Evolutionary conservation across 768 basidiomycete species (phyloP).

Genomic region (Tylopilus subfusipes): DNA sequence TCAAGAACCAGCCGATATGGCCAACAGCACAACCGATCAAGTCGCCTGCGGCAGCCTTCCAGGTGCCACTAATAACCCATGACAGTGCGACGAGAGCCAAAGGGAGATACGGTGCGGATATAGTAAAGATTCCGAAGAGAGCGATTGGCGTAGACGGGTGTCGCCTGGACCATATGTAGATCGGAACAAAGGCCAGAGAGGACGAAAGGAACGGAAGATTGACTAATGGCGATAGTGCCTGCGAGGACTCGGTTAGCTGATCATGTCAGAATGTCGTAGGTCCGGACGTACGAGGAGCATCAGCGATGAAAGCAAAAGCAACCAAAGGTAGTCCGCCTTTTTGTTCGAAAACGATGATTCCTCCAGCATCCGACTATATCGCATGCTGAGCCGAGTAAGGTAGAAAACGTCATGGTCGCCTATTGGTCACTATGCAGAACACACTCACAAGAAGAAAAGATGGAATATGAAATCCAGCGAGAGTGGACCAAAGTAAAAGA

Average conservation of each 20-base stretch:
- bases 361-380: slow-evolving; percentile 95
- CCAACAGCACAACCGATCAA: slow-evolving; percentile 85
- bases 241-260: slow-evolving; percentile 6
- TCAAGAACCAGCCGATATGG: slow-evolving; percentile 79
- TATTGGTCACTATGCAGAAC: not conserved
- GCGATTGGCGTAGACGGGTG: slow-evolving; percentile 96
- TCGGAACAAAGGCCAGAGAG: slow-evolving; percentile 89
- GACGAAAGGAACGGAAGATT: slow-evolving; percentile 93
- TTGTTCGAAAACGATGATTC: slow-evolving; percentile 92
- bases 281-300: slow-evolving; percentile 72
- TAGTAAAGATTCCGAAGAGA: slow-evolving; percentile 90
- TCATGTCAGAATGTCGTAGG: not conserved
- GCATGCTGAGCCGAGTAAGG: slow-evolving; percentile 60
- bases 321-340: slow-evolving; percentile 94
- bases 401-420: not conserved
- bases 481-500: slow-evolving; percentile 94
- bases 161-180: slow-evolving; percentile 94
- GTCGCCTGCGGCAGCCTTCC: slow-evolving; percentile 79
- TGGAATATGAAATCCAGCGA: slow-evolving; percentile 95
- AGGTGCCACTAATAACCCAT: slow-evolving; percentile 78
- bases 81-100: slow-evolving; percentile 86
- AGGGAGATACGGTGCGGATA: slow-evolving; percentile 94
- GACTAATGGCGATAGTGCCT: slow-evolving; percentile 83
- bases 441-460: slow-evolving; percentile 93
- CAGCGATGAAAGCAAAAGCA: slow-evolving; percentile 76